Evolutionary conservation across 2,329 filamentous ascomycete genomes (phyloP).

Genomic region (Microcyclospora pomicola): DNA sequence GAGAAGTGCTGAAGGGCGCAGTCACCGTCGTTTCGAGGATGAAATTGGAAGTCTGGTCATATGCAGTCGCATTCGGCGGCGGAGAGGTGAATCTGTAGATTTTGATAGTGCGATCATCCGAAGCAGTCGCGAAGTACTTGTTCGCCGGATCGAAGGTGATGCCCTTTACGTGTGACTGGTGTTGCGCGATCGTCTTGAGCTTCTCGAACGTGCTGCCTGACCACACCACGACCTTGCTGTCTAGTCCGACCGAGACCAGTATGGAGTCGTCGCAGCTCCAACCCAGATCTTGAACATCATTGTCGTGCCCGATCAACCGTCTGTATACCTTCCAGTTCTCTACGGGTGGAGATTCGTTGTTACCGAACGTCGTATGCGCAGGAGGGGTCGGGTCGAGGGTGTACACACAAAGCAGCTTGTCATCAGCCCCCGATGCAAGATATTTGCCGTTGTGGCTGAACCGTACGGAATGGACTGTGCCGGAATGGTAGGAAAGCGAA

Average conservation of each 20-base stretch:
- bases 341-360: conserved; percentile 75
- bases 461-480: conserved; percentile 90
- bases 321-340: conserved; percentile 98
- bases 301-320: conserved; percentile 89
- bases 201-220: conserved; percentile 97
- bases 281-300: conserved; percentile 93
- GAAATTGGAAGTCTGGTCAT: conserved; percentile 96
- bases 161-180: conserved; percentile 96
- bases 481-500: conserved; percentile 95
- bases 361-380: conserved; percentile 67
- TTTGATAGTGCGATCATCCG: conserved; percentile 91
- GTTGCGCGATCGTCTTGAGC: conserved; percentile 80
- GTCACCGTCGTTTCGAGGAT: conserved; percentile 84
- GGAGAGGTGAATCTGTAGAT: conserved; percentile 92
- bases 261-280: conserved; percentile 97
- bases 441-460: conserved; percentile 94
- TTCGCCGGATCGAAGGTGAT: conserved; percentile 98
- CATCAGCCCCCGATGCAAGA: conserved; percentile 89
- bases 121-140: conserved; percentile 97
- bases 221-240: conserved; percentile 98
- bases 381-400: conserved; percentile 71
- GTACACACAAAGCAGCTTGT: conserved; percentile 98
- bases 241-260: conserved; percentile 84
- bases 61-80: conserved; percentile 75
- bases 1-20: conserved; percentile 76